Evolutionary conservation across 139 green algal genomes (phyloP), one percentile per base, ranked within the genome.

Genomic region (Prasinococcaceae sp.): DNA sequence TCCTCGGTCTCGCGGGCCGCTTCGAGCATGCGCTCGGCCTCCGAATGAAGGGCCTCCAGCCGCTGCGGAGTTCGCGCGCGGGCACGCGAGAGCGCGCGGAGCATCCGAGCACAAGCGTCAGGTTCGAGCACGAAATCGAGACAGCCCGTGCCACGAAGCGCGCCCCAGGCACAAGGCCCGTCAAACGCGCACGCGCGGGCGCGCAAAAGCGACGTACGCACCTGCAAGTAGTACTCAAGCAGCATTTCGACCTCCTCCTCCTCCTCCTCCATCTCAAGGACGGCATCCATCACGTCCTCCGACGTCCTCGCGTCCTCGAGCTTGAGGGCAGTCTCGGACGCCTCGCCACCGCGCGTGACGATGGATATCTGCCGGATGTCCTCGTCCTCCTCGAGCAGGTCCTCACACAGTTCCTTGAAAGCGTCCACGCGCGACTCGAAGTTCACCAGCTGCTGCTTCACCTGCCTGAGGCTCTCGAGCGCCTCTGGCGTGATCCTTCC

Each of bases 171-270:
- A n/a, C n/a, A n/a, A n/a, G n/a, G n/a, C n/a, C n/a, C n/a, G n/a
- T n/a, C n/a, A n/a, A n/a, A n/a, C n/a, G n/a, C n/a, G n/a, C n/a
- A n/a, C n/a, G n/a, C n/a, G n/a, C n/a, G n/a, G n/a, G n/a, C n/a
- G n/a, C n/a, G n/a, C n/a, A n/a, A n/a, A n/a, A n/a, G n/a, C n/a
- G n/a, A n/a, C n/a, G n/a, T n/a, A n/a, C n/a, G n/a, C n/a, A n/a
- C n/a, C 37, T 66, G 58, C 23, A 66, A 4, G 58, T 66, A 66
- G 49, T 66, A 66, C 58, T 66, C 58, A 16, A 66, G 26, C 47
- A 66, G 30, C 36, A 53, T 46, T 42, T 66, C 58, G 16, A 65
- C 56, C 38, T 65, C 56, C 56, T 65, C 56, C 8, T 14, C 12
- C 32, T 54, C 24, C 14, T 16, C 47, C 47, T 55, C 47, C 47